A percentile compares a stretch with the other conserved stretches of the same genome.
Evolutionary conservation across 1,139 yeast genomes (phyloP).

Genomic region (Kodamaea sp.): DNA sequence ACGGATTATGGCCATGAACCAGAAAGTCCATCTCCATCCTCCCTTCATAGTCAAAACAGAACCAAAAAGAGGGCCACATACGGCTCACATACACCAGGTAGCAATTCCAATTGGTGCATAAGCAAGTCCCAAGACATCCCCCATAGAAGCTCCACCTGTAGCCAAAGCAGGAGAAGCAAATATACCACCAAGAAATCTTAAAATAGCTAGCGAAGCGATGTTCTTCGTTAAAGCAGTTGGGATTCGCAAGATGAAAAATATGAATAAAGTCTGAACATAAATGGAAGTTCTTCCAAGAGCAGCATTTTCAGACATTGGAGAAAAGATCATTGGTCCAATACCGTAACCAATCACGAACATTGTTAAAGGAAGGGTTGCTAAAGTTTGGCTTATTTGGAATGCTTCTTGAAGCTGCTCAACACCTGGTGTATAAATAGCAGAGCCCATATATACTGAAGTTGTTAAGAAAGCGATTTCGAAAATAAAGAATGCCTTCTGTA

Average conservation of each 20-base stretch:
- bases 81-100: slow-evolving; percentile 35
- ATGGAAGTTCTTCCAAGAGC: slow-evolving; percentile 53
- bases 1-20: slow-evolving; percentile 34
- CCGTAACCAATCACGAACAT: slow-evolving; percentile 41
- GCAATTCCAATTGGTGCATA: slow-evolving; percentile 34
- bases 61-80: slow-evolving; percentile 41
- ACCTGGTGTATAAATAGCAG: slow-evolving; percentile 63
- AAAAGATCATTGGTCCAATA: slow-evolving; percentile 38
- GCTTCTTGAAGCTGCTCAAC: slow-evolving; percentile 27
- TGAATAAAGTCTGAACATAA: slow-evolving; percentile 28
- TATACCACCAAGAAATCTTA: slow-evolving; percentile 34
- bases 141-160: slow-evolving; percentile 38
- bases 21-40: slow-evolving; percentile 40
- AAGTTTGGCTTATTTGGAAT: slow-evolving; percentile 25
- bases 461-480: slow-evolving; percentile 47
- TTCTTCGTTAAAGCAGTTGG: slow-evolving; percentile 28
- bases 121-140: slow-evolving; percentile 27
- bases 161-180: slow-evolving; percentile 37
- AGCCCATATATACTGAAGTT: slow-evolving; percentile 56
- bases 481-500: slow-evolving; percentile 38
- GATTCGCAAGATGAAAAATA: slow-evolving; percentile 33
- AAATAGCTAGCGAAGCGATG: slow-evolving; percentile 30
- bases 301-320: slow-evolving; percentile 41
- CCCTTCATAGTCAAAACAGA: slow-evolving; percentile 26
- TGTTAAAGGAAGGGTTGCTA: slow-evolving; percentile 35